These are phyloP conservation scores for Carallia brachiata DNA, from an alignment of 345 rosid genomes.

Conservation along the genomic window DNA sequence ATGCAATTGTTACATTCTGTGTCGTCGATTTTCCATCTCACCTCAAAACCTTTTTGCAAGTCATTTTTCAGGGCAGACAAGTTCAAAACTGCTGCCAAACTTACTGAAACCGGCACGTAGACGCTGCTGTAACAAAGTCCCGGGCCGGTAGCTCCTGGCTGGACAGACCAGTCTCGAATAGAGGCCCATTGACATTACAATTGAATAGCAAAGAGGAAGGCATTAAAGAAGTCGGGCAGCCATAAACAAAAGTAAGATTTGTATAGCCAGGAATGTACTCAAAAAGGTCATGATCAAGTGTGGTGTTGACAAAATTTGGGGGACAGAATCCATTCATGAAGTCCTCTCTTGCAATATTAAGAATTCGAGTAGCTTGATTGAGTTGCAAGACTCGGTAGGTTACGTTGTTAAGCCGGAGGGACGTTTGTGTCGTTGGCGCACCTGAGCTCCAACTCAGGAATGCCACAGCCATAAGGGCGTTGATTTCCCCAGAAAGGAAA, in stretches of 20 bases:
- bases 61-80: neutral
- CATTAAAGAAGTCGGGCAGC: neutral
- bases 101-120: constrained; percentile 3
- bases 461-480: constrained; percentile 15
- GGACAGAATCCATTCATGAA: constrained; percentile 12
- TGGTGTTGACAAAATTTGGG: constrained; percentile 1
- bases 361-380: neutral
- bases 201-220: neutral
- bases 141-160: neutral
- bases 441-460: constrained; percentile 30
- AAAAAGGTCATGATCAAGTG: constrained; percentile 13
- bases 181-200: neutral
- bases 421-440: constrained; percentile 3
- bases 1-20: constrained; percentile 14
- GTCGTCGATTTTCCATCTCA: constrained; percentile 21
- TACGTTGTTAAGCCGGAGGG: constrained; percentile 13
- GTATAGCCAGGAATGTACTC: neutral
- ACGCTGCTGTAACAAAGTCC: neutral
- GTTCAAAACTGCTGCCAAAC: neutral
- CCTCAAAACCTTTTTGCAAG: constrained; percentile 29
- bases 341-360: constrained; percentile 31
- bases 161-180: neutral
- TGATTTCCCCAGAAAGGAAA: constrained; percentile 45
- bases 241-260: constrained; percentile 25
- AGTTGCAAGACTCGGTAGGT: constrained; percentile 28